phyloP scores from a whole-genome alignment of 1,139 yeast species.

The Trichomonascaceae sp. region DNA sequence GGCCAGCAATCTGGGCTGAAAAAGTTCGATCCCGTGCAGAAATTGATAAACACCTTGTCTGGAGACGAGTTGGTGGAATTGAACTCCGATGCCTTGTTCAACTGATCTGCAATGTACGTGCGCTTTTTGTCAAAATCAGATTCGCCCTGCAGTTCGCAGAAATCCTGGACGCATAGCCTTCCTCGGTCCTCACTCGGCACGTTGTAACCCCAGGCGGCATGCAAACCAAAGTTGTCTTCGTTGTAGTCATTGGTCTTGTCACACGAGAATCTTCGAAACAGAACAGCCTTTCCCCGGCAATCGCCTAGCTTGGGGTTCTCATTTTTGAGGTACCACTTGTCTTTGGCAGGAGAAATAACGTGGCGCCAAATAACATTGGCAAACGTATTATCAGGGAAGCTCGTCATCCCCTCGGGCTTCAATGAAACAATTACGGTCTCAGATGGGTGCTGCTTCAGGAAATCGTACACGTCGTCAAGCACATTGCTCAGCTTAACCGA shows the following conservation, averaged over 20 bases:
- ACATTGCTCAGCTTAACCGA: conserved; percentile 38
- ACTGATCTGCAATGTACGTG: conserved; percentile 42
- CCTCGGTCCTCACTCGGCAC: conserved; percentile 56
- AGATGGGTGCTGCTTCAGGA: conserved; percentile 37
- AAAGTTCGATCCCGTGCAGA: conserved; percentile 64
- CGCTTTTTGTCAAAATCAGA: conserved; percentile 48
- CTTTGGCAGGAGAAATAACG: conserved; percentile 38
- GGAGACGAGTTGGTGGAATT: conserved; percentile 29
- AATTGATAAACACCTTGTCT: conserved; percentile 50
- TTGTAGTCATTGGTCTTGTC: conserved; percentile 28
- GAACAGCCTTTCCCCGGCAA: conserved; percentile 50
- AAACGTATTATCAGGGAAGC: conserved; percentile 32
- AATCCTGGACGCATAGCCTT: conserved; percentile 55
- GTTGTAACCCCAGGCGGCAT: conserved; percentile 61
- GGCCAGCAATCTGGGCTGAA: conserved; percentile 71
- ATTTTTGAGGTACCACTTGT: conserved; percentile 49
- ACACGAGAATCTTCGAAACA: conserved; percentile 63
- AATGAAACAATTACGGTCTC: conserved; percentile 58
- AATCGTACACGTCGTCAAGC: conserved; percentile 46
- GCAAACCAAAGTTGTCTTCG: conserved; percentile 41
- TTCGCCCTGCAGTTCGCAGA: conserved; percentile 45
- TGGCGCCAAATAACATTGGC: conserved; percentile 50
- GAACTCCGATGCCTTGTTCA: conserved; percentile 41
- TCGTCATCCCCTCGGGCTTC: conserved; percentile 56
- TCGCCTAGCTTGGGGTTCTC: conserved; percentile 48